Percentiles rank a stretch among this genome's conserved stretches.
These are phyloP conservation scores for Gymnopilus dilepis DNA, from an alignment of 768 basidiomycete genomes.

Conservation along the genomic window DNA sequence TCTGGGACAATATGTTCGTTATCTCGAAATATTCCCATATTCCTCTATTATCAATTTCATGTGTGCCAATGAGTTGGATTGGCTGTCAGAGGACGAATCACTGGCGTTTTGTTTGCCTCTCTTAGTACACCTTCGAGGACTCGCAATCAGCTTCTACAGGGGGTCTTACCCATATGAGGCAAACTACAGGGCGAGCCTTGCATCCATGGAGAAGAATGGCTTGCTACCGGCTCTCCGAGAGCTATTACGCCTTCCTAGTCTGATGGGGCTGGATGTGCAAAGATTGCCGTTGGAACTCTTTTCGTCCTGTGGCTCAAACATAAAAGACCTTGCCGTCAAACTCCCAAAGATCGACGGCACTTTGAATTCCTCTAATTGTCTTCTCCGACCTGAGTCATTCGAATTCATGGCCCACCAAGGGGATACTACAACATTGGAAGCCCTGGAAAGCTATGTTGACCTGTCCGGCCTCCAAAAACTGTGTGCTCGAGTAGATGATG, in stretches of 20 bases:
- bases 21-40: neutral
- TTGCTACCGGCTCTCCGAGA: neutral
- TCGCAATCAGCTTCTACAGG: neutral
- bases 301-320: neutral
- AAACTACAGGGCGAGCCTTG: neutral
- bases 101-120: neutral
- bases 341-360: too few species aligned
- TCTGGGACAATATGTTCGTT: neutral
- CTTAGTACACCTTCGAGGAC: neutral
- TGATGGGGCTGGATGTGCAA: neutral
- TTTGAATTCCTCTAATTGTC: too few species aligned
- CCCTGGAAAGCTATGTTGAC: too few species aligned
- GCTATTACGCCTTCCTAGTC: neutral
- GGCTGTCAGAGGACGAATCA: neutral
- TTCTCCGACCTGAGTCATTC: too few species aligned
- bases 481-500: too few species aligned
- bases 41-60: neutral
- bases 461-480: too few species aligned
- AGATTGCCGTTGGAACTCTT: neutral
- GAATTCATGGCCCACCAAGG: too few species aligned
- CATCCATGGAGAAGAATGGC: neutral
- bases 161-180: too few species aligned
- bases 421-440: too few species aligned
- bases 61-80: neutral
- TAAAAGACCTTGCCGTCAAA: neutral